Percentiles rank a stretch among this genome's conserved stretches.
Evolutionary conservation across 768 basidiomycete genomes (phyloP).

Genomic region (Mycena pura): DNA sequence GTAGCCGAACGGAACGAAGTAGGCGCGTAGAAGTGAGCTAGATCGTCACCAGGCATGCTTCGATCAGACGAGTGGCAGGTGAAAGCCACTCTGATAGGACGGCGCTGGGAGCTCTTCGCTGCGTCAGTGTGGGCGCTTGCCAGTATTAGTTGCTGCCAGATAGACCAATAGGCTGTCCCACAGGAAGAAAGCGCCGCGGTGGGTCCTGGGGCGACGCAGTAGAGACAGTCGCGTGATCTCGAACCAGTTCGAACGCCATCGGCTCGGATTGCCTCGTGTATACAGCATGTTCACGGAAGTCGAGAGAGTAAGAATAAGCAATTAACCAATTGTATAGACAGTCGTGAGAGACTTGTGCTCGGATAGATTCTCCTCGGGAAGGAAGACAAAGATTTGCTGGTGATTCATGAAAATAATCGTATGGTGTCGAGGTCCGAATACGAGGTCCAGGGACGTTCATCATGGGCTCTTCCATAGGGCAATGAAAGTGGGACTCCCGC

Average conservation of each 20-base stretch:
- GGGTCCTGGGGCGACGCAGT: neutral
- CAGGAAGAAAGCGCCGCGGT: neutral
- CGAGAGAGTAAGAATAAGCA: slow-evolving; percentile 1
- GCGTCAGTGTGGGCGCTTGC: slow-evolving; percentile 1
- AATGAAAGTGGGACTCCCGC: too few relatives aligned
- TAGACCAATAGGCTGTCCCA: slow-evolving; percentile 15
- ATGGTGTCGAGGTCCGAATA: too few relatives aligned
- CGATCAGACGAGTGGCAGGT: slow-evolving; percentile 21
- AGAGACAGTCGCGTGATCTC: slow-evolving; percentile 14
- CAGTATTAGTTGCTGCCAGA: neutral
- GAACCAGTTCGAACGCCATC: slow-evolving; percentile 19
- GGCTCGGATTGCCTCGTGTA: slow-evolving; percentile 23
- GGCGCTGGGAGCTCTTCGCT: neutral
- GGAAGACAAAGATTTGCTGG: neutral
- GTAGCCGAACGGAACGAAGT: slow-evolving; percentile 20
- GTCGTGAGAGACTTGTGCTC: slow-evolving; percentile 8
- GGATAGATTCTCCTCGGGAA: neutral
- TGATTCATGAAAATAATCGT: too few relatives aligned
- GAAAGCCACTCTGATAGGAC: slow-evolving; percentile 10
- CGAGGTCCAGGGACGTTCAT: too few relatives aligned
- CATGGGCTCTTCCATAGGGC: too few relatives aligned
- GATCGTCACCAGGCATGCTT: slow-evolving; percentile 23
- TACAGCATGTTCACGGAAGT: neutral
- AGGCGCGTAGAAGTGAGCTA: slow-evolving; percentile 19
- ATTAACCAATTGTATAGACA: slow-evolving; percentile 13